Conservation (phyloP, 2,329 filamentous ascomycete species). For the Gnomoniopsis smithogilvyi region DNA sequence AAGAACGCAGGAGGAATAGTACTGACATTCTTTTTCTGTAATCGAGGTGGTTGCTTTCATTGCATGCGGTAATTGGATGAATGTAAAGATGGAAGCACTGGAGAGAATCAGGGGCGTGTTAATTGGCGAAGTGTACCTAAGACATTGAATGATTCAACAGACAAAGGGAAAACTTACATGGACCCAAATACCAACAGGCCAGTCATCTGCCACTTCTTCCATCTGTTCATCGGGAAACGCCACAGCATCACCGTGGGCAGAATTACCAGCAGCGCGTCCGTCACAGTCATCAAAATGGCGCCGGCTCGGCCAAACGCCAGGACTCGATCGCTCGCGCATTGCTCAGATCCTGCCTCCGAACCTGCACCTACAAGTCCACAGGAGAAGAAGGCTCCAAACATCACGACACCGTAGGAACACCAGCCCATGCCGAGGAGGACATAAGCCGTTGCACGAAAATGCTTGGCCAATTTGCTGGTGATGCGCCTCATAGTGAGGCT, state of each 20-base stretch:
- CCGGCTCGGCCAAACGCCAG: neutral
- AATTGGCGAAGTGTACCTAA: too few species aligned
- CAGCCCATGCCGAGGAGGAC: neutral
- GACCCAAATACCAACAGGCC: neutral
- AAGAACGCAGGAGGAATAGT: neutral
- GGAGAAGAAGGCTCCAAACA: neutral
- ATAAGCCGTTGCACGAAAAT: neutral
- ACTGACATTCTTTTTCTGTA: neutral
- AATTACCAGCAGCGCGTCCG: neutral
- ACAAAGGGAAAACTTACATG: neutral
- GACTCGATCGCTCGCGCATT: neutral
- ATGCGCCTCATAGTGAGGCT: conserved; percentile 5
- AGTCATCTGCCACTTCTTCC: neutral
- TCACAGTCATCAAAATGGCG: neutral
- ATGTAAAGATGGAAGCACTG: neutral
- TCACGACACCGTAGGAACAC: neutral
- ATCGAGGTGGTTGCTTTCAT: neutral
- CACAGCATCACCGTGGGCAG: neutral
- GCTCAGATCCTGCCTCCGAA: neutral
- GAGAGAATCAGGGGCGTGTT: neutral
- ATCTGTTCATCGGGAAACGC: conserved; percentile 1
- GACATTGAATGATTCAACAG: neutral
- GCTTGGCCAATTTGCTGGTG: neutral
- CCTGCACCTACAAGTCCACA: neutral
- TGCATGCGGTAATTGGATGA: neutral